phyloP scores from a whole-genome alignment of 371 early-diverging fungal genomes.

The Mortierella sp. region DNA sequence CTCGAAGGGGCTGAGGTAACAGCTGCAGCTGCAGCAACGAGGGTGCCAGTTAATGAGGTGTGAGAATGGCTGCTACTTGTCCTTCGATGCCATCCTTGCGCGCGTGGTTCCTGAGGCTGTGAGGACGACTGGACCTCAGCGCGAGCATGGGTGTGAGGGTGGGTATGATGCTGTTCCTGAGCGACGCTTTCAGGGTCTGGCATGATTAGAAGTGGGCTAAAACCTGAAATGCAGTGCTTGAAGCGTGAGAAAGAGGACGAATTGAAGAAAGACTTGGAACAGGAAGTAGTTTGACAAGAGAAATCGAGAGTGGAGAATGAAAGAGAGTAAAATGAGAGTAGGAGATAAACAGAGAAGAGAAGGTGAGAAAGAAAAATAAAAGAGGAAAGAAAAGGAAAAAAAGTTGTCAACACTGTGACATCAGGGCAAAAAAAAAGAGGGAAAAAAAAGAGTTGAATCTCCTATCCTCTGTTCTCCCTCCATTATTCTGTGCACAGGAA shows the following conservation, averaged over 20 bases:
- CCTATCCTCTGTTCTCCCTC: not conserved
- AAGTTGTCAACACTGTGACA: too few species aligned
- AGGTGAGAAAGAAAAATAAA: not conserved
- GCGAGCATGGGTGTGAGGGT: conserved; percentile 24
- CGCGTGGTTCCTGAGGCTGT: conserved; percentile 2
- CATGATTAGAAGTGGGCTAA: conserved; percentile 3
- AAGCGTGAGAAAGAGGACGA: not conserved
- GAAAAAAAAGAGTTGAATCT: not conserved
- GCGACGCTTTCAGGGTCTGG: conserved; percentile 9
- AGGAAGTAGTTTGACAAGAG: not conserved
- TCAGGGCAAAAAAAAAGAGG: not conserved
- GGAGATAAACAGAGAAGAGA: not conserved
- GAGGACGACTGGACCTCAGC: conserved; percentile 12
- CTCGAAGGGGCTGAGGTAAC: not conserved
- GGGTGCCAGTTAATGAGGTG: not conserved
- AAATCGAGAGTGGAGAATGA: not conserved
- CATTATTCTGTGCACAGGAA: not conserved
- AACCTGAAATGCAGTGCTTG: not conserved
- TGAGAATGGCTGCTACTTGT: conserved; percentile 14
- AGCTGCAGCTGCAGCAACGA: not conserved
- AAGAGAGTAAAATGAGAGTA: not conserved
- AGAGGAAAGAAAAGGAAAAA: not conserved
- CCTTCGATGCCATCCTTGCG: not conserved
- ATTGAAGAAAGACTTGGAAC: not conserved
- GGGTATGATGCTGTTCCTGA: conserved; percentile 8